A percentile compares a stretch with the other conserved stretches of the same genome.
Conservation (phyloP, 306 rosid species). For the Potentilla sterilis region DNA sequence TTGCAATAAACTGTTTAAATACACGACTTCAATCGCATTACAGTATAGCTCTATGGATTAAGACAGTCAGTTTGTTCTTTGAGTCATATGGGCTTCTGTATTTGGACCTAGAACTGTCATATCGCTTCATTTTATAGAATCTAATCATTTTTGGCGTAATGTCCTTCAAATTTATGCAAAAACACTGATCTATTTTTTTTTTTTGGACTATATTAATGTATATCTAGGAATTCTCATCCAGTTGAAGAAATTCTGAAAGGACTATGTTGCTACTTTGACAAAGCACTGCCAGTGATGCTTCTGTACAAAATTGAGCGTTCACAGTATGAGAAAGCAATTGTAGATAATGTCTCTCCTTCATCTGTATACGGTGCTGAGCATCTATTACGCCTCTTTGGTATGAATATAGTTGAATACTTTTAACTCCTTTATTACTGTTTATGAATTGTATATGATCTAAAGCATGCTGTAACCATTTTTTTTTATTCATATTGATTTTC, state of each 20-base stretch:
- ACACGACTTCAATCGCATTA: background rate
- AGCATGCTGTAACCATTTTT: background rate
- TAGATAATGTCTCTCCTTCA: slow-evolving; percentile 52
- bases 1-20: background rate
- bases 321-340: slow-evolving; percentile 63
- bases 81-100: background rate
- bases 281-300: slow-evolving; percentile 74
- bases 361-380: slow-evolving; percentile 88
- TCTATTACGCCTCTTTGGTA: slow-evolving; percentile 88
- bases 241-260: slow-evolving; percentile 67
- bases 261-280: slow-evolving; percentile 70
- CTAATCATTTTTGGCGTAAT: background rate
- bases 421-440: background rate
- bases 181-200: background rate
- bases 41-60: background rate
- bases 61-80: background rate
- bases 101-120: background rate
- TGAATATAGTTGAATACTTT: slow-evolving; percentile 16
- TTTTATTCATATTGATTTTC: background rate
- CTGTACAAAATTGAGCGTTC: slow-evolving; percentile 74
- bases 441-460: background rate
- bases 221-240: slow-evolving; percentile 54
- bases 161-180: background rate
- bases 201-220: background rate
- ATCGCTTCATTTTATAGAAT: background rate